Conservation (phyloP, 371 early-diverging fungal species). For the Entomophthora muscae region DNA sequence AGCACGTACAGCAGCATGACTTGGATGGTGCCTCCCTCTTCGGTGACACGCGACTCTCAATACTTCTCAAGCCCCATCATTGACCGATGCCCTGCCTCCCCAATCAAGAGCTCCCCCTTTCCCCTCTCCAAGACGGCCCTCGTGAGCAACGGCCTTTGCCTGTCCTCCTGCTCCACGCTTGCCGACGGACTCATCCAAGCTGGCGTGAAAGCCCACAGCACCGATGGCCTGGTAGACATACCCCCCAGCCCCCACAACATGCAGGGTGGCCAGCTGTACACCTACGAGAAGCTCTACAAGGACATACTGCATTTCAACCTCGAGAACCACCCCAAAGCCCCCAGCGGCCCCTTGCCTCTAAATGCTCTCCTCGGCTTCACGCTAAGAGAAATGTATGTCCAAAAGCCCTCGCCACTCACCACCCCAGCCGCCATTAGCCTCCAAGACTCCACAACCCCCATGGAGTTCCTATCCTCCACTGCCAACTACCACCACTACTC, state of each 20-base stretch:
- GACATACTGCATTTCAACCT: background rate
- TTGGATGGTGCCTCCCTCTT: background rate
- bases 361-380: background rate
- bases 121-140: background rate
- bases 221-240: background rate
- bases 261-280: constrained; percentile 4
- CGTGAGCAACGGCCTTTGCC: background rate
- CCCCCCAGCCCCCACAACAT: background rate
- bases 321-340: background rate
- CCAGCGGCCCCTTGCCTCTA: background rate
- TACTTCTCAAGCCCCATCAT: background rate
- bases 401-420: too few species aligned
- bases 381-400: background rate
- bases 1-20: background rate
- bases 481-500: too few species aligned
- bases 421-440: background rate
- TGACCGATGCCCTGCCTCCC: constrained; percentile 1
- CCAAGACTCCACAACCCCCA: background rate
- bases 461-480: background rate
- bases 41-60: background rate
- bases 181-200: background rate
- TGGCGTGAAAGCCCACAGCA: background rate
- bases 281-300: background rate
- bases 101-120: background rate
- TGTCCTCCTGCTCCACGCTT: background rate